Base-by-base conservation (phyloP, 345 rosid species). In the Linum lewisii region DNA sequence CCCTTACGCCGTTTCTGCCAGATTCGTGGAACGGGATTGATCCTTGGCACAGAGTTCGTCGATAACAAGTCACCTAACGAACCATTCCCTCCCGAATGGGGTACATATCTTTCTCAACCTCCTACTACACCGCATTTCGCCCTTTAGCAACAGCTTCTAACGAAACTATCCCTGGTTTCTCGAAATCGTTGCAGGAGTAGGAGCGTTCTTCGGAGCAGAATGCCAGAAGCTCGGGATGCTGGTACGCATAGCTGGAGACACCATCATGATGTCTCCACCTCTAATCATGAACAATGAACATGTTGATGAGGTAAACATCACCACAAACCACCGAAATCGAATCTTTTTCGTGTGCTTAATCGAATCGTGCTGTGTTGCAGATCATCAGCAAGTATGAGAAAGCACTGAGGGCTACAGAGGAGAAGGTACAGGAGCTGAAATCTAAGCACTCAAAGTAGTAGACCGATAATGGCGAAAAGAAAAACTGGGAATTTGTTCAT, bases 21-120 rank as follows among this genome's bases (percentile, higher is more conserved):
- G 99, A 87, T 90, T 47, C 76, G 97, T 38, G 99, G 97, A 63
- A 84, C 88, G 1, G 97, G 97, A 63, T 80, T 93, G 80, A 82
- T 93, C 71, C 92, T 82, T 21, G 95, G 83, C 21, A 93, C 95
- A n/a, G 97, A 90, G 75, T 93, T 90, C 67, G 9, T 68, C 0
- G 85, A 85, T 83, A 87, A 87, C 24, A 93, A 93, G 74, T 93
- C 99, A 0, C 99, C 96, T 0, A 81, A 82, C 59, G 84, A 84
- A 60, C 94, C 82, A 5, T 93, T 93, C 72, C 97, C 97, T 71
- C 63, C 90, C 64, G 99, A 87, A 79, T 93, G 99, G 99, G 99
- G 99, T 58, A 84, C 34, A 77, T 74, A 72, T 29, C 51, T 60
- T 7, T 29, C 20, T 67, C 52, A 26, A 10, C 32, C 50, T 16